phyloP scores from a whole-genome alignment of 2,329 filamentous ascomycete genomes.

The Graphiopsis chlorocephala region DNA sequence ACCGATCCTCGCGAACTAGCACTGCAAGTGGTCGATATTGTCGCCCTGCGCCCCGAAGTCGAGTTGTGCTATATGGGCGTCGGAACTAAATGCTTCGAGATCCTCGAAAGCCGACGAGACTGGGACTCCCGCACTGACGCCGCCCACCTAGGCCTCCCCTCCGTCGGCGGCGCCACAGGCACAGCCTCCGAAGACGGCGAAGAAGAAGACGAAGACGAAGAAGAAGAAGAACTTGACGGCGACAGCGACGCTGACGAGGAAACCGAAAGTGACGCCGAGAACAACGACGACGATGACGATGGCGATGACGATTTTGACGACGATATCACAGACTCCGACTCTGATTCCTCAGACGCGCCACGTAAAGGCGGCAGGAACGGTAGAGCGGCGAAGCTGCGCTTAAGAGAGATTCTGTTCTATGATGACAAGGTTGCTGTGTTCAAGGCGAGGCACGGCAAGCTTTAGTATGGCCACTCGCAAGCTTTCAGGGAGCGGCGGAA shows the following conservation, averaged over 20 bases:
- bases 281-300: constrained; percentile 32
- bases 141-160: not conserved
- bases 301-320: constrained; percentile 39
- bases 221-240: constrained; percentile 46
- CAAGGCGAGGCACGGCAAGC: constrained; percentile 64
- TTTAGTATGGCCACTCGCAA: constrained; percentile 24
- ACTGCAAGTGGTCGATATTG: constrained; percentile 73
- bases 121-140: constrained; percentile 31
- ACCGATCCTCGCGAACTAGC: constrained; percentile 68
- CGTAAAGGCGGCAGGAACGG: constrained; percentile 16
- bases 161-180: constrained; percentile 22
- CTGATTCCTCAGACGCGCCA: constrained; percentile 5
- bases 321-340: constrained; percentile 16
- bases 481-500: not conserved
- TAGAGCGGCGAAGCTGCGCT: constrained; percentile 49
- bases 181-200: constrained; percentile 21
- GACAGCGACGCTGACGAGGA: constrained; percentile 47
- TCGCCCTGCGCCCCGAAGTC: constrained; percentile 71
- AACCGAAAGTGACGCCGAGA: constrained; percentile 44
- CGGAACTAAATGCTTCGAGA: constrained; percentile 76
- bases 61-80: constrained; percentile 76
- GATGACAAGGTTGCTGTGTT: constrained; percentile 82
- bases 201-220: constrained; percentile 43
- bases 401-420: constrained; percentile 79
- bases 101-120: constrained; percentile 60